Conservation (phyloP, 257 asterid species). For the Lantana camara region DNA sequence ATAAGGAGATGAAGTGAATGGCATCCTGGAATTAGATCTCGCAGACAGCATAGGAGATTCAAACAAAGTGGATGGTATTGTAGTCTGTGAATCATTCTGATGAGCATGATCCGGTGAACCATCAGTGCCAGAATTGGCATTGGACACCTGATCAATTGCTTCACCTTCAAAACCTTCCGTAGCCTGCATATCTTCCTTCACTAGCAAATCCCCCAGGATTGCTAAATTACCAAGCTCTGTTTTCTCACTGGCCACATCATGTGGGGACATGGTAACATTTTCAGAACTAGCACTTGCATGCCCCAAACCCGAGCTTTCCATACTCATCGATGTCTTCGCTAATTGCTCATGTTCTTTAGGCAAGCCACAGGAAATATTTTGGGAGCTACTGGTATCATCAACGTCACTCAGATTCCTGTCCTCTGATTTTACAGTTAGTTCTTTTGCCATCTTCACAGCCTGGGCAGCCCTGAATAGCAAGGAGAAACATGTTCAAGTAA, state of each 20-base stretch:
- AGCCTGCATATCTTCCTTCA: constrained; percentile 50
- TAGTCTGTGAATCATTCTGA: constrained; percentile 66
- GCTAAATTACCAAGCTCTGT: constrained; percentile 38
- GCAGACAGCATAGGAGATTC: constrained; percentile 77
- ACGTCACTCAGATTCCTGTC: constrained; percentile 72
- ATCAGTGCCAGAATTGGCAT: constrained; percentile 39
- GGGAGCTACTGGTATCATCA: constrained; percentile 82
- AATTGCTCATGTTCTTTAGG: constrained; percentile 87
- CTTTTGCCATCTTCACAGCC: constrained; percentile 92
- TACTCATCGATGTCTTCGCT: constrained; percentile 70
- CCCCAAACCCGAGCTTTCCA: constrained; percentile 80
- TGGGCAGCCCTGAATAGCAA: constrained; percentile 76
- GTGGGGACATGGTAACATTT: constrained; percentile 49
- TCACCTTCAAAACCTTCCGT: constrained; percentile 52
- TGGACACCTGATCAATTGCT: constrained; percentile 54
- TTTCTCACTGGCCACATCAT: constrained; percentile 40
- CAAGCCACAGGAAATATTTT: constrained; percentile 84
- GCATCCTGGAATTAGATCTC: constrained; percentile 62
- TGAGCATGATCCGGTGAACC: constrained; percentile 38
- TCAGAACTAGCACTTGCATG: constrained; percentile 90
- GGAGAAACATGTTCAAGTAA: constrained; percentile 22
- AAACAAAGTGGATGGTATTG: constrained; percentile 41
- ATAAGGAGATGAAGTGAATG: constrained; percentile 56
- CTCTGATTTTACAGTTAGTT: constrained; percentile 64
- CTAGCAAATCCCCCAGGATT: constrained; percentile 39